Conservation (phyloP, 2,329 filamentous ascomycete species). For the Teratosphaeria pseudoeucalypti region DNA sequence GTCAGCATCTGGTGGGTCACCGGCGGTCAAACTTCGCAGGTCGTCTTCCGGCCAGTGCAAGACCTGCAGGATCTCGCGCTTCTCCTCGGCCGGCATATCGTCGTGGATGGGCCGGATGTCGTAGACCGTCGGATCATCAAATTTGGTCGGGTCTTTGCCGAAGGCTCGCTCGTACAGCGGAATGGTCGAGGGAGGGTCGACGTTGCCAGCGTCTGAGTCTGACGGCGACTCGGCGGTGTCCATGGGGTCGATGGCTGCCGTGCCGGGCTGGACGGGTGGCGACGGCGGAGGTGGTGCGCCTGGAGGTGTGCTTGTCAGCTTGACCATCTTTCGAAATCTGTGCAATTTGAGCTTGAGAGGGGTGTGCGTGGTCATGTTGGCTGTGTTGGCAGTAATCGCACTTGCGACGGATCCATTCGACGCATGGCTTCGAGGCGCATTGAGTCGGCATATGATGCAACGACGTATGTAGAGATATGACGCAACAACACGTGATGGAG, state of each 20-base stretch:
- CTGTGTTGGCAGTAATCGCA: neutral
- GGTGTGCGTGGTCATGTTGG: neutral
- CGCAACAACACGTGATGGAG: neutral
- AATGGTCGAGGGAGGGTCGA: slow-evolving; percentile 48
- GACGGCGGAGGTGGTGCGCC: slow-evolving; percentile 22
- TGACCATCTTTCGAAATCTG: neutral
- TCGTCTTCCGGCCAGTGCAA: slow-evolving; percentile 71
- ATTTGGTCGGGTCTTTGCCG: slow-evolving; percentile 84
- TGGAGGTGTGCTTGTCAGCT: slow-evolving; percentile 9
- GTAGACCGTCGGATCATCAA: slow-evolving; percentile 84
- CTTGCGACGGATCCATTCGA: neutral
- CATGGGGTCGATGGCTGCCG: slow-evolving; percentile 35
- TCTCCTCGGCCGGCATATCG: slow-evolving; percentile 74
- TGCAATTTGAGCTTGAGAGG: neutral
- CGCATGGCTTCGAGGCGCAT: neutral
- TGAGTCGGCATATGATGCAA: neutral
- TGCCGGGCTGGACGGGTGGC: slow-evolving; percentile 21
- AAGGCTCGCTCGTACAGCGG: slow-evolving; percentile 70
- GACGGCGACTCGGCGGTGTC: slow-evolving; percentile 54
- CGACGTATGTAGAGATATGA: neutral
- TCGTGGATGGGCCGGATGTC: slow-evolving; percentile 69
- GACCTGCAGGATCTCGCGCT: slow-evolving; percentile 79
- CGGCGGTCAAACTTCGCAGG: slow-evolving; percentile 74
- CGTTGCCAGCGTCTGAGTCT: slow-evolving; percentile 44
- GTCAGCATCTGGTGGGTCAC: slow-evolving; percentile 83